Conservation (phyloP, 2,329 filamentous ascomycete genomes). For the Teratosphaeria nubilosa region DNA sequence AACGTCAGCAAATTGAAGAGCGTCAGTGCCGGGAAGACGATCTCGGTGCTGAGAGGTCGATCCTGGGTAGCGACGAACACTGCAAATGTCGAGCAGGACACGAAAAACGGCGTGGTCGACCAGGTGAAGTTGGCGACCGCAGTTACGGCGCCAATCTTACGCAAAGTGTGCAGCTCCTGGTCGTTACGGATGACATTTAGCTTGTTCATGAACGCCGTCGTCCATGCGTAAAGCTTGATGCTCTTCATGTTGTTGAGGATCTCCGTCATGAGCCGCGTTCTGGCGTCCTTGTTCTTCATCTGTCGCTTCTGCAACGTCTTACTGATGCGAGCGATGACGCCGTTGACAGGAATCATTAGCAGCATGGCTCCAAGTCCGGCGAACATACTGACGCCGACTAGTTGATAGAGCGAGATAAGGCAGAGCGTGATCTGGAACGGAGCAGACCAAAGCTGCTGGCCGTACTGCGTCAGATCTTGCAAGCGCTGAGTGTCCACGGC, state of each 20-base stretch:
- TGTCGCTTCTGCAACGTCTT: slow-evolving; percentile 89
- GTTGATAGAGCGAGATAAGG: slow-evolving; percentile 88
- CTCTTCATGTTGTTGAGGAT: slow-evolving; percentile 99
- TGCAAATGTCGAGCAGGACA: slow-evolving; percentile 91
- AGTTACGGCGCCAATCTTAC: slow-evolving; percentile 90
- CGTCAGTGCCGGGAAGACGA: slow-evolving; percentile 86
- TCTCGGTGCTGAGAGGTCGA: slow-evolving; percentile 76
- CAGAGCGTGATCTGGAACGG: slow-evolving; percentile 94
- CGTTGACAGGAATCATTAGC: slow-evolving; percentile 93
- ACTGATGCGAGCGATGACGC: slow-evolving; percentile 83
- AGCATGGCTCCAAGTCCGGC: slow-evolving; percentile 93
- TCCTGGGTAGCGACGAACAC: slow-evolving; percentile 83
- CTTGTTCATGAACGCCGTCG: slow-evolving; percentile 92
- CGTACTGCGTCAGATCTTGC: slow-evolving; percentile 89
- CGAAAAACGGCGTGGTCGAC: slow-evolving; percentile 93
- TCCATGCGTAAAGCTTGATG: slow-evolving; percentile 96
- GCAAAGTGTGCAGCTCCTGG: slow-evolving; percentile 83
- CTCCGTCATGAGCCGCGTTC: slow-evolving; percentile 88
- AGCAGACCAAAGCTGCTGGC: slow-evolving; percentile 90
- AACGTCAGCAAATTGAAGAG: slow-evolving; percentile 96
- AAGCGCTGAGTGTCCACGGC: slow-evolving; percentile 93
- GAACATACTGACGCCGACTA: slow-evolving; percentile 93
- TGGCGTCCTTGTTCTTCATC: slow-evolving; percentile 98
- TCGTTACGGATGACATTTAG: slow-evolving; percentile 95
- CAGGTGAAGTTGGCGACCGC: slow-evolving; percentile 95